Evolutionary conservation across 345 rosid species (phyloP), one percentile per base, ranked within the genome.

Genomic region (Acer saccharum): DNA sequence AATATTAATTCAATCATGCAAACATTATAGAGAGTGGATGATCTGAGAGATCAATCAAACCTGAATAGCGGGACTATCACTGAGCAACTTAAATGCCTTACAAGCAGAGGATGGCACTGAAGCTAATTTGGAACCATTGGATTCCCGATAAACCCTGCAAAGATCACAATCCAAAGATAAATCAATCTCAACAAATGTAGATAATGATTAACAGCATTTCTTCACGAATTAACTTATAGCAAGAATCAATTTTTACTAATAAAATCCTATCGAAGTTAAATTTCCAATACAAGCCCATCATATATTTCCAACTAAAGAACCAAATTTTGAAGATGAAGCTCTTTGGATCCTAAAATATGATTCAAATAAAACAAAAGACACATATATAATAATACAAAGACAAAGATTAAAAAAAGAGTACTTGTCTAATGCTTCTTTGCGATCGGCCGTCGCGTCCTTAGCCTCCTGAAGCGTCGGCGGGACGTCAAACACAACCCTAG

Each of bases 391-490:
- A 27, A 29, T 29, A 29, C 3, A 29, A 29, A 29, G 32, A 29
- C 54, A 4, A 66, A 14, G 3, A 9, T 48, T 29, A 29, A 68
- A 1, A 43, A 14, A 4, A 27, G n/a, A 76, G 35, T 82, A 90
- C 97, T 68, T 46, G 50, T 46, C 50, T 10, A 46, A 3, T 46
- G 50, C 2, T 10, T 89, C 94, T 61, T 87, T 91, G 55, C 91
- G 83, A 61, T 91, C 94, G 29, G 29, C 62, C 29, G 97, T 88
- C 32, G 97, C 97, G 25, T 81, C 88, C 72, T 86, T 81, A 1
- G 97, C 90, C 83, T 91, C 97, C 21, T 89, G 68, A 27, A 82
- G 84, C 77, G 82, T 79, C 6, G 97, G 94, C 18, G 85, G 85
- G 10, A 82, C 85, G 16, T 86, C 85, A 35, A 91, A 90, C 12